Conservation (phyloP, 208 protist genomes). For the Trypanosoma caninum region DNA sequence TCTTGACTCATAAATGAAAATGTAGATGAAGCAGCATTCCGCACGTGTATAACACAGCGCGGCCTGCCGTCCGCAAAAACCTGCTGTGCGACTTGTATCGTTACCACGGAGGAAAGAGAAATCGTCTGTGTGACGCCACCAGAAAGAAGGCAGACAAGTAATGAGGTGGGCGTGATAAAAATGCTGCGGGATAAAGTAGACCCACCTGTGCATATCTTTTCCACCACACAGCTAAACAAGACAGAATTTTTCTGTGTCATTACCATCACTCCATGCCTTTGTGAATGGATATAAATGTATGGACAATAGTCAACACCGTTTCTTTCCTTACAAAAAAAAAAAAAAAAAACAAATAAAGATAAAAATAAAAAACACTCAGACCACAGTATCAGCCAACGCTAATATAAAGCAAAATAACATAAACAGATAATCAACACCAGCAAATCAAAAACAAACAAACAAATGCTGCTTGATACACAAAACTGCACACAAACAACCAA, state of each 20-base stretch:
- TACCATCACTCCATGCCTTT: not conserved
- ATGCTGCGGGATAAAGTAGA: slow-evolving; percentile 36
- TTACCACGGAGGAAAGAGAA: slow-evolving; percentile 16
- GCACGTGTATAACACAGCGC: slow-evolving; percentile 8
- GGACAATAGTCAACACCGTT: no score
- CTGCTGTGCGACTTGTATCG: not conserved
- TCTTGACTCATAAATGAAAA: slow-evolving; percentile 8
- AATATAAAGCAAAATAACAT: no score
- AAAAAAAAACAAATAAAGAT: not conserved
- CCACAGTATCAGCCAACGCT: no score
- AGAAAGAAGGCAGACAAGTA: slow-evolving; percentile 41
- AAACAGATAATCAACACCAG: no score
- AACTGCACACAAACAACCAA: no score
- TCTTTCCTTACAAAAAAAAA: not conserved
- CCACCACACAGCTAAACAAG: slow-evolving; percentile 24
- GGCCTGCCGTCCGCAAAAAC: not conserved
- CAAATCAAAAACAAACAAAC: no score
- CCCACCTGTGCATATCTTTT: slow-evolving; percentile 50
- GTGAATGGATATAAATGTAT: slow-evolving; percentile 1
- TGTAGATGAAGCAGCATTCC: not conserved
- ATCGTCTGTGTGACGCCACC: slow-evolving; percentile 53
- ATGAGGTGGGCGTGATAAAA: slow-evolving; percentile 25
- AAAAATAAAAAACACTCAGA: not conserved
- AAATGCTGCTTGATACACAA: no score
- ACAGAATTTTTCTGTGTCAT: slow-evolving; percentile 5